Percentiles rank a stretch among this genome's conserved stretches.
Conservation (phyloP, 768 basidiomycete species). For the Suillus luteus region DNA sequence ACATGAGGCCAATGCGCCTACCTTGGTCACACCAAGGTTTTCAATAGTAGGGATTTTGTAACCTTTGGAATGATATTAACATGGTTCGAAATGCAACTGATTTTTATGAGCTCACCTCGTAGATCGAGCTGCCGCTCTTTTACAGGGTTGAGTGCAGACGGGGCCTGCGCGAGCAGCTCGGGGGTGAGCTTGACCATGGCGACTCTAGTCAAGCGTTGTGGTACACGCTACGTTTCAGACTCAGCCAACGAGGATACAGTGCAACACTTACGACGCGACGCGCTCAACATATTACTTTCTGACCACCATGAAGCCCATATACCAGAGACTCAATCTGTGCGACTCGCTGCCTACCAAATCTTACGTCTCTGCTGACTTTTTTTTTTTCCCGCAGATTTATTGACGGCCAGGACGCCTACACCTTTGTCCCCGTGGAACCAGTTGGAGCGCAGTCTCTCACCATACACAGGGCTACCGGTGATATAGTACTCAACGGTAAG, state of each 20-base stretch:
- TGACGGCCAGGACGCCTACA: slow-evolving; percentile 74
- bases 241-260: slow-evolving; percentile 31
- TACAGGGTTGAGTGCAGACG: slow-evolving; percentile 76
- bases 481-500: slow-evolving; percentile 71
- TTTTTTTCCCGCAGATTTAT: slow-evolving; percentile 51
- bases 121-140: slow-evolving; percentile 93
- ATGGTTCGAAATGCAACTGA: slow-evolving; percentile 7
- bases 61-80: slow-evolving; percentile 48
- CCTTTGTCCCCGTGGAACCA: slow-evolving; percentile 69
- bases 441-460: slow-evolving; percentile 66
- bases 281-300: slow-evolving; percentile 18
- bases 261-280: slow-evolving; percentile 14
- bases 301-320: slow-evolving; percentile 61
- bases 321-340: slow-evolving; percentile 75
- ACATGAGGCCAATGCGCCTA: slow-evolving; percentile 37
- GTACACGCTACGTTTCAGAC: slow-evolving; percentile 33
- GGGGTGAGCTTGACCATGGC: slow-evolving; percentile 88
- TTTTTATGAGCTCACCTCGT: slow-evolving; percentile 57
- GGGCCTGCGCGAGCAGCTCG: slow-evolving; percentile 83
- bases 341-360: slow-evolving; percentile 21
- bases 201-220: slow-evolving; percentile 17
- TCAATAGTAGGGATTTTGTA: slow-evolving; percentile 95
- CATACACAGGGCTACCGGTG: slow-evolving; percentile 72
- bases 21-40: slow-evolving; percentile 93
- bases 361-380: slow-evolving; percentile 17